A percentile compares a stretch with the other conserved stretches of the same genome.
phyloP scores from a whole-genome alignment of 202 grass and related monocot genomes.

The Setaria italica region DNA sequence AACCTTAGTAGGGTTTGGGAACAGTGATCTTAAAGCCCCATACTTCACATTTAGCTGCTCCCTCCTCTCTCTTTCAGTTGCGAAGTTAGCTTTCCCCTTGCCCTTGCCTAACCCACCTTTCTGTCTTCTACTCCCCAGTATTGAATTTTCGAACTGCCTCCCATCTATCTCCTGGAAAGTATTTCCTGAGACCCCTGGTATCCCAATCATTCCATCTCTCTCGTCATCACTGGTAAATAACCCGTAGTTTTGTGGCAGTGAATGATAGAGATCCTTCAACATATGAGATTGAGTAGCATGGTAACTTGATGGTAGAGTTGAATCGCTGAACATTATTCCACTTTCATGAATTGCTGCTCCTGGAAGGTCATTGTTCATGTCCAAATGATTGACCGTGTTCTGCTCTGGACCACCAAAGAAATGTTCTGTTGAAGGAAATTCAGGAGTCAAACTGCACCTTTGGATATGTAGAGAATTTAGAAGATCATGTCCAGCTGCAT shows the following conservation, averaged over 20 bases:
- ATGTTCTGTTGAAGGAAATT: conserved; percentile 45
- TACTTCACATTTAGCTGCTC: conserved; percentile 97
- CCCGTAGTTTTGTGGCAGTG: conserved; percentile 71
- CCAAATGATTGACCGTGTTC: conserved; percentile 52
- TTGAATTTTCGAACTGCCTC: conserved; percentile 54
- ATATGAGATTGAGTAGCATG: conserved; percentile 64
- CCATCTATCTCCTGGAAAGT: conserved; percentile 74
- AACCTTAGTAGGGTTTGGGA: conserved; percentile 91
- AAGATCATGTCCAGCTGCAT: conserved; percentile 57
- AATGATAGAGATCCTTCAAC: conserved; percentile 71
- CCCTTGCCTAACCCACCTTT: conserved; percentile 65
- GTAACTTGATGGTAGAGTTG: conserved; percentile 47
- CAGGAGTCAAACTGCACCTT: conserved; percentile 48
- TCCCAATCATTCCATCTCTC: conserved; percentile 61
- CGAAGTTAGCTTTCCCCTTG: conserved; percentile 81
- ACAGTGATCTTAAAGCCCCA: conserved; percentile 70
- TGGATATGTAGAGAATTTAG: conserved; percentile 71
- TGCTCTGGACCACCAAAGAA: conserved; percentile 46
- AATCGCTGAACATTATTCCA: conserved; percentile 55
- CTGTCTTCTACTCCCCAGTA: conserved; percentile 47
- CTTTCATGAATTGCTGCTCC: conserved; percentile 53
- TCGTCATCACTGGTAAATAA: conserved; percentile 74
- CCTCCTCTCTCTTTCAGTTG: conserved; percentile 91
- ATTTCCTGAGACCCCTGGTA: conserved; percentile 55
- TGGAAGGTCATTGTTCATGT: conserved; percentile 61